phyloP scores from a whole-genome alignment of 306 rosid species.

The Castanea crenata region DNA sequence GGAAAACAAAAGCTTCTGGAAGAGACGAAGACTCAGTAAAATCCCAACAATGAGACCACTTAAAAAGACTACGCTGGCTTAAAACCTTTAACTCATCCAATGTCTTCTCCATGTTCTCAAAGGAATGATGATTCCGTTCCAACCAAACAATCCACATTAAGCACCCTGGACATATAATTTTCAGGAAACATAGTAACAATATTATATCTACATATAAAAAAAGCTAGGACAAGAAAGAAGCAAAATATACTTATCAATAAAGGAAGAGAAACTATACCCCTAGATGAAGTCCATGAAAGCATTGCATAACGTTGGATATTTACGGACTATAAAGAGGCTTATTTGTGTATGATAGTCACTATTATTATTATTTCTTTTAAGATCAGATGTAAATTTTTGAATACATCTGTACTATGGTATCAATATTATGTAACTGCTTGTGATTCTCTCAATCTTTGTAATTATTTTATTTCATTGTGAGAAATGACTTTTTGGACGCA shows the following conservation, averaged over 20 bases:
- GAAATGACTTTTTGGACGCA: not conserved
- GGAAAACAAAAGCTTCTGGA: no score
- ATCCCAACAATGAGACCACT: no score
- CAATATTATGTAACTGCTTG: not conserved
- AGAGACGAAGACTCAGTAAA: no score
- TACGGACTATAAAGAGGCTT: not conserved
- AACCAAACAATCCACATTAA: no score
- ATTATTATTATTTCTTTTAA: not conserved
- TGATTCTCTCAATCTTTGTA: not conserved
- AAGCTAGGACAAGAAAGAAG: not conserved
- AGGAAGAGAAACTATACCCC: not conserved
- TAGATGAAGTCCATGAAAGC: not conserved
- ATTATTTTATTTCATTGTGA: not conserved
- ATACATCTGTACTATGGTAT: not conserved
- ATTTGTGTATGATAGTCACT: not conserved
- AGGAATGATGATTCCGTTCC: no score
- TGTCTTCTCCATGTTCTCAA: no score
- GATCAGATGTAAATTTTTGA: not conserved
- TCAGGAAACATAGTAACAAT: not conserved
- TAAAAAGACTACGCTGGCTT: no score
- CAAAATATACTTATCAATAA: not conserved
- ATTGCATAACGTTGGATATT: not conserved
- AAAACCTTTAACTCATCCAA: no score
- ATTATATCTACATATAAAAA: not conserved
- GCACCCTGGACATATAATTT: not conserved